phyloP scores from a whole-genome alignment of 371 early-diverging fungal species.

The Mortierella sp. region DNA sequence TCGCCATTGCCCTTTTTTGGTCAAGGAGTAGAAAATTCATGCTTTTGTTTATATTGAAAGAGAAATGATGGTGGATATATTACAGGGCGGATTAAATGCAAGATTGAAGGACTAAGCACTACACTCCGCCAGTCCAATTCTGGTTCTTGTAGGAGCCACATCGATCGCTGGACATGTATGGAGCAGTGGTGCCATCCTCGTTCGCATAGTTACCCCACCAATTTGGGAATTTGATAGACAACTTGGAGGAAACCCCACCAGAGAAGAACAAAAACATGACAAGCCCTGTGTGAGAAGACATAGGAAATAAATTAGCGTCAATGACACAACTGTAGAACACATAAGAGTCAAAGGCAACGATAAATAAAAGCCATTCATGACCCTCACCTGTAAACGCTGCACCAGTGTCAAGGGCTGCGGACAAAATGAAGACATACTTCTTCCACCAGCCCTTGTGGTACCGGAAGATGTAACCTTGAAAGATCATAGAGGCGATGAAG shows the following conservation, averaged over 20 bases:
- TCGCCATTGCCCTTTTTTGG: background rate
- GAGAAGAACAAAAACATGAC: slow-evolving; percentile 60
- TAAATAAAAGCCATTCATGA: too few relatives aligned
- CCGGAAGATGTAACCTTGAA: slow-evolving; percentile 63
- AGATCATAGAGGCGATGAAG: slow-evolving; percentile 59
- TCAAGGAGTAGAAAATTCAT: background rate
- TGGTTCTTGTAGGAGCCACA: slow-evolving; percentile 12
- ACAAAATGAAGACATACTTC: slow-evolving; percentile 67
- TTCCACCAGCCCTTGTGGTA: slow-evolving; percentile 66
- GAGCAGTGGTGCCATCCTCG: slow-evolving; percentile 9
- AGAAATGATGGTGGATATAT: background rate
- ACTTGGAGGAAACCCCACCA: slow-evolving; percentile 60
- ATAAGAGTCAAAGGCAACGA: too few relatives aligned
- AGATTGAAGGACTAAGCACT: background rate
- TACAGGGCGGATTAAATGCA: background rate
- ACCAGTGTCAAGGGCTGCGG: slow-evolving; percentile 69
- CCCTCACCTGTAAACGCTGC: slow-evolving; percentile 63
- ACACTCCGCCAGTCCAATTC: slow-evolving; percentile 1
- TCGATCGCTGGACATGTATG: slow-evolving; percentile 15
- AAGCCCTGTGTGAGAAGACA: slow-evolving; percentile 44
- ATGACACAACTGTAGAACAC: slow-evolving; percentile 62
- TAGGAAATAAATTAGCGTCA: slow-evolving; percentile 12
- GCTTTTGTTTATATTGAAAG: background rate
- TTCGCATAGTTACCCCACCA: slow-evolving; percentile 64
- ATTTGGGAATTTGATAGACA: slow-evolving; percentile 56